These are phyloP conservation scores for Lactifluus echinatus DNA, from an alignment of 768 basidiomycete species.

Conservation along the genomic window DNA sequence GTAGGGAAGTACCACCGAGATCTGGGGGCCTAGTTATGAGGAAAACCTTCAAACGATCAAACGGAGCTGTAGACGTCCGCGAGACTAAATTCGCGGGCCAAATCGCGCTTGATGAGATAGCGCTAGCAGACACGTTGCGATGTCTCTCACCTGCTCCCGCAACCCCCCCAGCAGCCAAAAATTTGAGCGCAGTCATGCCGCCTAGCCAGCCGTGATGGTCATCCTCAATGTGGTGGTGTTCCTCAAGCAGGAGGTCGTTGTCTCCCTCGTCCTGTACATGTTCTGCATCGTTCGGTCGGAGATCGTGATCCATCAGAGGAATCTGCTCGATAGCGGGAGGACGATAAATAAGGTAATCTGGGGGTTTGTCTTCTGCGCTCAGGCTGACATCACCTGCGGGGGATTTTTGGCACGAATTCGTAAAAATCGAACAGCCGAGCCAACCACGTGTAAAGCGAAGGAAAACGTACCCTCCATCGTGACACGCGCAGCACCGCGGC, in stretches of 20 bases:
- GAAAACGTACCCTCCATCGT: constrained; percentile 73
- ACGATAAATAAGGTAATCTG: constrained; percentile 20
- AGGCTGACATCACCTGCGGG: constrained; percentile 63
- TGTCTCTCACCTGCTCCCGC: constrained; percentile 80
- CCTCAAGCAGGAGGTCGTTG: constrained; percentile 29
- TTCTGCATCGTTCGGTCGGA: constrained; percentile 25
- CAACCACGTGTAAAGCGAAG: constrained; percentile 3
- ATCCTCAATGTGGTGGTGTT: constrained; percentile 40
- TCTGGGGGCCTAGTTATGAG: constrained; percentile 85
- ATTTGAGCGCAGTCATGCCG: constrained; percentile 70
- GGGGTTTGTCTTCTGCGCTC: constrained; percentile 66
- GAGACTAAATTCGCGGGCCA: constrained; percentile 53
- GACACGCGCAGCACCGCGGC: constrained; percentile 67
- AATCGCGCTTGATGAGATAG: neutral
- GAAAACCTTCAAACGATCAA: constrained; percentile 94
- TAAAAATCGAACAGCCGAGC: constrained; percentile 3
- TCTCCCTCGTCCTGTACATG: constrained; percentile 30
- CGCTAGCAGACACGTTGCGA: neutral
- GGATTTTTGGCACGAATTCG: neutral
- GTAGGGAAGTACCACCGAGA: constrained; percentile 45
- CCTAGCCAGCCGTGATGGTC: constrained; percentile 55
- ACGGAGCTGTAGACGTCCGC: constrained; percentile 92
- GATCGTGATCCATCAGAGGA: neutral
- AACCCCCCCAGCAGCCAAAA: constrained; percentile 86
- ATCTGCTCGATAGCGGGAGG: constrained; percentile 5